Conservation (phyloP, 2,329 filamentous ascomycete species). For the Pseudogymnoascus sp. region DNA sequence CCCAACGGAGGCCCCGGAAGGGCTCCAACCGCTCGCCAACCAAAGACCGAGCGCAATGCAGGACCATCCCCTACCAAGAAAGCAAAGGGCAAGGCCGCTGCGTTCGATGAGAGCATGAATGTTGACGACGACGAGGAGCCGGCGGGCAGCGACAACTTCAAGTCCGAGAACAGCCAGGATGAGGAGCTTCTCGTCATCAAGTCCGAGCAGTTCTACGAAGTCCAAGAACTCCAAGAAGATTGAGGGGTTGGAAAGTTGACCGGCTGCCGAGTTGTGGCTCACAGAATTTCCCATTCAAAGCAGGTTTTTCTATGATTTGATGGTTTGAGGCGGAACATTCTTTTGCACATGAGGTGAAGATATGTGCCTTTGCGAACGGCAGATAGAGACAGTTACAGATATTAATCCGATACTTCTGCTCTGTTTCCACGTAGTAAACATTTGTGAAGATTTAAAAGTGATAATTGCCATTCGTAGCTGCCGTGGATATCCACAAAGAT, state of each 20-base stretch:
- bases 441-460: not conserved
- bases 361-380: not conserved
- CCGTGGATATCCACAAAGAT: not conserved
- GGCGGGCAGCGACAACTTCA: not conserved
- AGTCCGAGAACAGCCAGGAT: not conserved
- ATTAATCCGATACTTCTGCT: not conserved
- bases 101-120: slow-evolving; percentile 17
- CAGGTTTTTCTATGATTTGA: not conserved
- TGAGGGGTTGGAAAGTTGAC: not conserved
- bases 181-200: slow-evolving; percentile 2
- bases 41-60: slow-evolving; percentile 14
- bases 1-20: slow-evolving; percentile 22
- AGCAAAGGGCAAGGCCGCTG: slow-evolving; percentile 20
- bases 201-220: not conserved
- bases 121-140: slow-evolving; percentile 10
- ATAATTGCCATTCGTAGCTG: not conserved
- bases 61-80: slow-evolving; percentile 18
- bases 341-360: not conserved
- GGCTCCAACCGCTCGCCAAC: slow-evolving; percentile 14
- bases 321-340: not conserved
- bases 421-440: not conserved
- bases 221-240: not conserved
- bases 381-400: not conserved
- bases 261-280: not conserved
- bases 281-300: not conserved